Percentiles rank a stretch among this genome's conserved stretches.
Evolutionary conservation across 208 protist genomes (phyloP).

Genomic region (Crithidia mellificae): DNA sequence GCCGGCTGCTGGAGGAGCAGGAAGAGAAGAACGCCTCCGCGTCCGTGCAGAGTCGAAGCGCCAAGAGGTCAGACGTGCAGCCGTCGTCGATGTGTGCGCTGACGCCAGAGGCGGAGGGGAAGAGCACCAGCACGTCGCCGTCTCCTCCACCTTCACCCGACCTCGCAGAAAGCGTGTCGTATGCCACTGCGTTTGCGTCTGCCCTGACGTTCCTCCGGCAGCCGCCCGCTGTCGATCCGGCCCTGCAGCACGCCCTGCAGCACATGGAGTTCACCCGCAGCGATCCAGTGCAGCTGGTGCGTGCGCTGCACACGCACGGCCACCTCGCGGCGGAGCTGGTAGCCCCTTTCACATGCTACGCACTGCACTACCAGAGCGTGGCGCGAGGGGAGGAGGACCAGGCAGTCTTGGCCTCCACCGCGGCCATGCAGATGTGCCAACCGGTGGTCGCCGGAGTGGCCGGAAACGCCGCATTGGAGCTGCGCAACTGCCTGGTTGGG

Average conservation of each 20-base stretch:
- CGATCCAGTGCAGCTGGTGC: slow-evolving; percentile 5
- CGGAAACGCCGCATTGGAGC: slow-evolving; percentile 17
- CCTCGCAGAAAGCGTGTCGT: background rate
- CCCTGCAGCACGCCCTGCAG: slow-evolving; percentile 1
- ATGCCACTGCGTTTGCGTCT: slow-evolving; percentile 15
- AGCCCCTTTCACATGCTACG: slow-evolving; percentile 20
- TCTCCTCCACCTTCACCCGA: background rate
- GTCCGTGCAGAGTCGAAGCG: background rate
- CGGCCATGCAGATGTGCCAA: slow-evolving; percentile 21
- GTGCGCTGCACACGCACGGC: slow-evolving; percentile 20
- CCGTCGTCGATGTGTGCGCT: background rate
- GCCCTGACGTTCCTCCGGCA: slow-evolving; percentile 20
- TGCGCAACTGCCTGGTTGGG: slow-evolving; percentile 25
- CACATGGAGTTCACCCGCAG: slow-evolving; percentile 14
- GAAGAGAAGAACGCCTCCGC: background rate
- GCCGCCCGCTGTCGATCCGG: slow-evolving; percentile 1
- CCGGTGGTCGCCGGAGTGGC: slow-evolving; percentile 8
- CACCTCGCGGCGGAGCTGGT: slow-evolving; percentile 17
- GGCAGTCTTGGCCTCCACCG: slow-evolving; percentile 10
- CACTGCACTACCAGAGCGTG: slow-evolving; percentile 21
- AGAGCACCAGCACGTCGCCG: background rate
- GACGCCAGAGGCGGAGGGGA: too few species aligned
- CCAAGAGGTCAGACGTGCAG: background rate
- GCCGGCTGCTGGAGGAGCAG: slow-evolving; percentile 33
- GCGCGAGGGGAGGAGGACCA: slow-evolving; percentile 24